phyloP scores from a whole-genome alignment of 164 flowering plant genomes.

The Aristolochia californica region DNA sequence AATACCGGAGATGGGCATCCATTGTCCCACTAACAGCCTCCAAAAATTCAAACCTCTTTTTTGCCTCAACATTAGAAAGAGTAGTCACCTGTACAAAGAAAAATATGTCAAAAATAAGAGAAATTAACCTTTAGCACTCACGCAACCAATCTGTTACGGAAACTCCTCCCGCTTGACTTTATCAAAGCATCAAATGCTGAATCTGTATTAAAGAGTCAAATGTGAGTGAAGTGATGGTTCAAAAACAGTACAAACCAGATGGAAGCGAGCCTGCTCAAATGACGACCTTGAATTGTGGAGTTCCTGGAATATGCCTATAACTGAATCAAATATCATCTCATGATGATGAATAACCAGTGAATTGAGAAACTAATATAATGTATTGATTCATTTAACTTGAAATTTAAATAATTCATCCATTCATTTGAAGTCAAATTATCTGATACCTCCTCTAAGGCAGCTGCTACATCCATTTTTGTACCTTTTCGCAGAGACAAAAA shows the following conservation, averaged over 20 bases:
- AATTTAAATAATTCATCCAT: constrained; percentile 1
- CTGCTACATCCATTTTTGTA: constrained; percentile 43
- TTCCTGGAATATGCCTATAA: constrained; percentile 62
- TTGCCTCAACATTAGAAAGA: constrained; percentile 84
- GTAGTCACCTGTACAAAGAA: constrained; percentile 53
- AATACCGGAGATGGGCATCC: constrained; percentile 97
- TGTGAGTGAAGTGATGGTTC: not conserved
- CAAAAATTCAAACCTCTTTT: constrained; percentile 90
- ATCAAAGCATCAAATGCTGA: no score
- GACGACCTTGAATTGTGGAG: constrained; percentile 76
- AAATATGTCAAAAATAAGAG: not conserved
- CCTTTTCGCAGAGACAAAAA: constrained; percentile 56
- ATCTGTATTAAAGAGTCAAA: not conserved
- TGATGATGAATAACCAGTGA: constrained; percentile 10
- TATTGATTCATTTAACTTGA: constrained; percentile 5
- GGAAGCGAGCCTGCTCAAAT: constrained; percentile 97
- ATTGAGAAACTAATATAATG: constrained; percentile 3
- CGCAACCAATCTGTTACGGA: not conserved
- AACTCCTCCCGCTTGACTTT: no score
- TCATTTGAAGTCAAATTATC: constrained; percentile 4
- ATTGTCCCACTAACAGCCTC: constrained; percentile 96
- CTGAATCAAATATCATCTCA: constrained; percentile 23
- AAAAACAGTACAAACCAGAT: constrained; percentile 40
- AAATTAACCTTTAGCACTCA: not conserved
- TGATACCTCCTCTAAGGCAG: constrained; percentile 52